Evolutionary conservation across 1,284 basidiomycete genomes (phyloP).

Genomic region (Butyriboletus appendiculatus): DNA sequence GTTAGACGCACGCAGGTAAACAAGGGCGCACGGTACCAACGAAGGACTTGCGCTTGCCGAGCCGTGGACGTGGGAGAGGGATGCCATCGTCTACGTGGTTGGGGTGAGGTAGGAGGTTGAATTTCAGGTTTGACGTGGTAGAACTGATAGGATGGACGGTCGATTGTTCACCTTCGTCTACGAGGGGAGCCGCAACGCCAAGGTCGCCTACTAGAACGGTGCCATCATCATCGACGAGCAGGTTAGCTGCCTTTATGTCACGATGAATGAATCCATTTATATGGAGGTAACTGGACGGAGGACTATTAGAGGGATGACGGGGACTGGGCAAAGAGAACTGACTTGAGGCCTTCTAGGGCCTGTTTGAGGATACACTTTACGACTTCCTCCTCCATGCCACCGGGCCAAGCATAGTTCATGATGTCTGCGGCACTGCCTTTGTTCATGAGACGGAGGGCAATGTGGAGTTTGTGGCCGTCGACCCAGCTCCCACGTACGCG

Average conservation of each 20-base stretch:
- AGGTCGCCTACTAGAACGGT: conserved; percentile 89
- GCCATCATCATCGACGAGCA: conserved; percentile 85
- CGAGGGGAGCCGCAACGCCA: conserved; percentile 81
- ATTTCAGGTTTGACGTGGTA: conserved; percentile 36
- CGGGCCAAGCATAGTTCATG: conserved; percentile 82
- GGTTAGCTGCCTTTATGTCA: conserved; percentile 88
- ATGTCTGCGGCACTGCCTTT: conserved; percentile 85
- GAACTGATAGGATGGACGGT: conserved; percentile 11
- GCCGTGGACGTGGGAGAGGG: conserved; percentile 37
- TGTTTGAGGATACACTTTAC: conserved; percentile 83
- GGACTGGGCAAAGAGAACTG: conserved; percentile 27
- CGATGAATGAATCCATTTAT: conserved; percentile 89
- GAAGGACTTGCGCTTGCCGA: conserved; percentile 80
- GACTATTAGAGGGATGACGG: conserved; percentile 2
- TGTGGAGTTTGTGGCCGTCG: conserved; percentile 79
- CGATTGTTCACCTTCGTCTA: conserved; percentile 55
- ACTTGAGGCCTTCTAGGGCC: conserved; percentile 83
- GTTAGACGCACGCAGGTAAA: not conserved
- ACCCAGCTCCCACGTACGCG: conserved; percentile 90
- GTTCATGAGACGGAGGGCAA: conserved; percentile 89
- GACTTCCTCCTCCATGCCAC: conserved; percentile 87
- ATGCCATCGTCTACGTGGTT: conserved; percentile 6
- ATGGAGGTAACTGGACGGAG: conserved; percentile 68
- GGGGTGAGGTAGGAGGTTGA: conserved; percentile 31
- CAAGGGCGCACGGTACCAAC: conserved; percentile 75